Evolutionary conservation across 1,139 yeast species (phyloP), one percentile per base, ranked within the genome.

Genomic region (Yamadazyma jaroonii): DNA sequence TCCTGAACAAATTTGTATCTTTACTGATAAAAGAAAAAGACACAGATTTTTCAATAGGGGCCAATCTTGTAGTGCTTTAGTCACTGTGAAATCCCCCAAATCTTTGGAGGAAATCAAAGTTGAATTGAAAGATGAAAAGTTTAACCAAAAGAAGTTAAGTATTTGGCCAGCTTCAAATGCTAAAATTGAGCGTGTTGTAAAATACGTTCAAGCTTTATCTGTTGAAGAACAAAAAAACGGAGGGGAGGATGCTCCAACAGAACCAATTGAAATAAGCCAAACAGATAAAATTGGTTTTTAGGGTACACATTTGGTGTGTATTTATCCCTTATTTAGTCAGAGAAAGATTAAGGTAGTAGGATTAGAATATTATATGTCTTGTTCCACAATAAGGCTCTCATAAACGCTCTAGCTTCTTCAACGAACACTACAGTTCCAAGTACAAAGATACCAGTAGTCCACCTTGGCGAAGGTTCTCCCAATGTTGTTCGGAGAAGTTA

Each of bases 1-100:
- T 11, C 79, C 82, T 8, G 60, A 64, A 21, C 75, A 72, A 29
- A 66, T 75, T 30, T 68, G 64, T 54, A 64, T 79, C 34, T 70
- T 65, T 49, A 71, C 63, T 51, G 63, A 64, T 37, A 59, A 33
- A 13, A 9, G 17, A 8, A 34, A 38, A 31, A 27, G 34, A 34
- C 26, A 39, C 22, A 25, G 33, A 9, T 31, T 43, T 9, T 40
- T 37, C 40, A 32, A 45, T 11, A 45, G 54, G 12, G 23, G 25
- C 8, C 31, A 40, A 13, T 55, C 57, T 39, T 72, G 72, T 10
- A 74, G 78, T 40, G 86, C 82, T 1, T 64, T 82, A 47, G 75
- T 80, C 29, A 74, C 72, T 20, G 62, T 81, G 39, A 66, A 70
- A 23, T 62, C 65, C 9, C 66, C 61, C n/a, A 67, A 58, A 14